phyloP scores from a whole-genome alignment of 139 green algal species.

The Ostreobium quekettii region DNA sequence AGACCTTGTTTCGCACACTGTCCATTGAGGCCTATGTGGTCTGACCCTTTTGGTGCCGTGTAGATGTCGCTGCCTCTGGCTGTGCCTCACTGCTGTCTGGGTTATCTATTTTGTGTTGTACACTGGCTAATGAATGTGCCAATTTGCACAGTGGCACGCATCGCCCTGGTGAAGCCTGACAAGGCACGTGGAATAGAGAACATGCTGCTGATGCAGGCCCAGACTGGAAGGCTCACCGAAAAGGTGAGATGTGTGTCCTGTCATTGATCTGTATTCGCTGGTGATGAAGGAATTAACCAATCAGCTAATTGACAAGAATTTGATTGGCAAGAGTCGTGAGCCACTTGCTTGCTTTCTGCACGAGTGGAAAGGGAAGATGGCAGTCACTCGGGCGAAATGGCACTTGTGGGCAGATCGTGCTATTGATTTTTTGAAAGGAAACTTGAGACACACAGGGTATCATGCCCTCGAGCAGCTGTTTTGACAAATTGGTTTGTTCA shows the following conservation, averaged over 20 bases:
- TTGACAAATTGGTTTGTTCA: too few species aligned
- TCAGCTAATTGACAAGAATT: too few species aligned
- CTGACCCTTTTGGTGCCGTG: background rate
- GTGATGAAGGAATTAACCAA: too few species aligned
- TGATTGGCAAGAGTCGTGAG: too few species aligned
- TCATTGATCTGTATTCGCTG: background rate
- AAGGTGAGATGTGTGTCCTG: slow-evolving; percentile 47
- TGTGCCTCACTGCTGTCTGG: background rate
- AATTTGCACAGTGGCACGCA: slow-evolving; percentile 59
- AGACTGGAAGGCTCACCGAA: slow-evolving; percentile 58
- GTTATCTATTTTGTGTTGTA: background rate
- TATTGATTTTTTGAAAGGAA: too few species aligned
- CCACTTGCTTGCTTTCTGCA: too few species aligned
- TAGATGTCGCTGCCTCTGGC: slow-evolving; percentile 1
- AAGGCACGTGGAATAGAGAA: slow-evolving; percentile 86
- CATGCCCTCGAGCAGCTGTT: too few species aligned
- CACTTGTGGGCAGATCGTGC: too few species aligned
- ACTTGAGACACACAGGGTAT: too few species aligned
- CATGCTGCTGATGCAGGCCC: slow-evolving; percentile 69
- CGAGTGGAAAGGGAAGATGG: too few species aligned
- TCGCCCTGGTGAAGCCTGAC: slow-evolving; percentile 92
- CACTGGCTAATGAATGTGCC: background rate
- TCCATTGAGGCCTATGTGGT: background rate
- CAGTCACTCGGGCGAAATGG: too few species aligned
- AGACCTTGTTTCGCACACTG: background rate